These are phyloP conservation scores for Amauroascus niger DNA, from an alignment of 2,329 filamentous ascomycete species.

Conservation along the genomic window DNA sequence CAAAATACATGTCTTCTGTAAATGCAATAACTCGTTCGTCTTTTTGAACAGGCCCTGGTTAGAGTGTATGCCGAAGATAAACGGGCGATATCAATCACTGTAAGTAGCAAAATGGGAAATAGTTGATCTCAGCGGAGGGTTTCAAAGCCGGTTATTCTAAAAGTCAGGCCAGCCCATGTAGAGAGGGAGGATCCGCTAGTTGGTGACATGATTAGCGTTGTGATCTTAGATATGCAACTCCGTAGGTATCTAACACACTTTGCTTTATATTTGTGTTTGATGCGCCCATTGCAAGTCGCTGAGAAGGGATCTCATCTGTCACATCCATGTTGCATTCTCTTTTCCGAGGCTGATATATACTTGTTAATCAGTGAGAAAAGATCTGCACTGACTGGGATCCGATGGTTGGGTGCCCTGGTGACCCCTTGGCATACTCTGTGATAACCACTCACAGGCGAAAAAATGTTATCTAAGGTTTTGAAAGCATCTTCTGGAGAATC, in stretches of 20 bases:
- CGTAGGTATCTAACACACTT: neutral
- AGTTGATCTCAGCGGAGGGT: neutral
- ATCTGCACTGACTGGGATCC: neutral
- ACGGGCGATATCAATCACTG: neutral
- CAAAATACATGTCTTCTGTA: neutral
- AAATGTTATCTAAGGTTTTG: constrained; percentile 1
- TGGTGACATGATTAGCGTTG: neutral
- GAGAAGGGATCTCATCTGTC: neutral
- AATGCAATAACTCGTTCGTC: too few relatives aligned
- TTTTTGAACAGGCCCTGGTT: too few relatives aligned
- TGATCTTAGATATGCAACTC: neutral
- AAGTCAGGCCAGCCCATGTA: neutral
- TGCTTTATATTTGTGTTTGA: neutral
- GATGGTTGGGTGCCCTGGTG: neutral
- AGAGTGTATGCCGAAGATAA: too few relatives aligned
- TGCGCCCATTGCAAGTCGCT: neutral
- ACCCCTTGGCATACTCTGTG: neutral
- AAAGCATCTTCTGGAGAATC: neutral
- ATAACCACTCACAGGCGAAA: neutral
- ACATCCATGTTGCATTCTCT: neutral
- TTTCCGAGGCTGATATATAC: neutral
- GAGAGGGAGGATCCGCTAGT: neutral
- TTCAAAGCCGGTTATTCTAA: neutral
- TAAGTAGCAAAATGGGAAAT: neutral
- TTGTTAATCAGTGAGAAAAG: neutral